Evolutionary conservation across 148 eudicot genomes (phyloP), one percentile per base, ranked within the genome.

Genomic region (Cornus florida): DNA sequence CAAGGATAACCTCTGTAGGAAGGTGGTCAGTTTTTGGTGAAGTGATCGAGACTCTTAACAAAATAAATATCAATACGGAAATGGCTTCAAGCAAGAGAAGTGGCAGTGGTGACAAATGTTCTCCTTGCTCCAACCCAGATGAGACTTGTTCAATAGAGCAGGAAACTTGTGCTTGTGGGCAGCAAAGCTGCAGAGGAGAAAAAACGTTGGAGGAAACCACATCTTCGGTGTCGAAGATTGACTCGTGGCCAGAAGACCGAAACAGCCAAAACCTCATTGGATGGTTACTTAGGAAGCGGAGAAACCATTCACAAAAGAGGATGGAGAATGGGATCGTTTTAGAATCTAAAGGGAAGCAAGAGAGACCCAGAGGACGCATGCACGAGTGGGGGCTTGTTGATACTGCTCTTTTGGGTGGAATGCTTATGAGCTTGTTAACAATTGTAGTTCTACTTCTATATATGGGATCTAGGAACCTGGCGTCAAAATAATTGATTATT

Each of bases 1-100:
- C 84, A 66, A 89, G 84, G 84, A 92, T 95, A 80, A 90, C 89
- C 76, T 95, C 98, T 64, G 87, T 93, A 11, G 99, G 99, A 75
- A 89, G 97, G 84, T 96, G 99, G 95, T 96, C 98, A 1, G 98
- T 96, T 81, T 96, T 94, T 57, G 99, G 99, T 69, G 94, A 95
- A 83, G 92, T 95, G 56, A 81, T 92, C 2, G 87, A 96, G 81
- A 83, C 84, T 79, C 87, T 91, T 32, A 78, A 41, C 28, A 71
- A 84, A 74, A 60, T 17, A 32, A 83, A 75, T 28, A 77, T 24
- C 41, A 82, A 76, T n/a, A 69, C n/a, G 4, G 66, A 78, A 10
- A 71, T 24, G 9, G 46, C 72, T 35, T 71, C 81, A 41, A 80
- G 69, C 10, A 68, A 77, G 83, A 82, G 33, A 19, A 77, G 67